A percentile compares a stretch with the other conserved stretches of the same genome.
These are phyloP conservation scores for Solanum sejunctum DNA, from an alignment of 257 asterid genomes.

Conservation along the genomic window DNA sequence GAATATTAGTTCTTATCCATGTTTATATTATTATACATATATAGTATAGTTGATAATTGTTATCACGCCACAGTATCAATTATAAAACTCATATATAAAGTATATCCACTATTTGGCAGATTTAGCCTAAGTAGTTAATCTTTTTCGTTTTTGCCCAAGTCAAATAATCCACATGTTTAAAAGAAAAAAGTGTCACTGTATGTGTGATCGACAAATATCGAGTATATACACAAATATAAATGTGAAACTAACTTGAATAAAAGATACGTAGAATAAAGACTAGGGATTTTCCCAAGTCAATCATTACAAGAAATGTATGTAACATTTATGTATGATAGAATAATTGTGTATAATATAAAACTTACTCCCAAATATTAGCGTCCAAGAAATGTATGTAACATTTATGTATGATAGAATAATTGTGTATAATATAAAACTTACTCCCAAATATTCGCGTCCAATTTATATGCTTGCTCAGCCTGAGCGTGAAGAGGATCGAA, in stretches of 20 bases:
- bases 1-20: no score
- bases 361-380: slow-evolving; percentile 29
- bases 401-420: no score
- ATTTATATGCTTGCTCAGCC: slow-evolving; percentile 21
- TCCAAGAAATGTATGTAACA: no score
- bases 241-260: not conserved
- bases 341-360: not conserved
- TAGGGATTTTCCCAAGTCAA: not conserved
- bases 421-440: not conserved
- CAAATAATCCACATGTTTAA: not conserved
- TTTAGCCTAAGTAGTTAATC: not conserved
- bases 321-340: not conserved
- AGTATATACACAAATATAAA: not conserved
- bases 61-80: no score
- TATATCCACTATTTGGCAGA: not conserved
- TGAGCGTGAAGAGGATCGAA: slow-evolving; percentile 7
- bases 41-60: no score
- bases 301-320: not conserved
- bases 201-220: no score
- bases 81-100: no score
- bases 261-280: not conserved
- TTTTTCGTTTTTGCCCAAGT: not conserved
- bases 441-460: slow-evolving; percentile 33
- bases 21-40: no score
- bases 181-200: not conserved